phyloP scores from a whole-genome alignment of 208 protist genomes.

The Leishmania aethiopica region DNA sequence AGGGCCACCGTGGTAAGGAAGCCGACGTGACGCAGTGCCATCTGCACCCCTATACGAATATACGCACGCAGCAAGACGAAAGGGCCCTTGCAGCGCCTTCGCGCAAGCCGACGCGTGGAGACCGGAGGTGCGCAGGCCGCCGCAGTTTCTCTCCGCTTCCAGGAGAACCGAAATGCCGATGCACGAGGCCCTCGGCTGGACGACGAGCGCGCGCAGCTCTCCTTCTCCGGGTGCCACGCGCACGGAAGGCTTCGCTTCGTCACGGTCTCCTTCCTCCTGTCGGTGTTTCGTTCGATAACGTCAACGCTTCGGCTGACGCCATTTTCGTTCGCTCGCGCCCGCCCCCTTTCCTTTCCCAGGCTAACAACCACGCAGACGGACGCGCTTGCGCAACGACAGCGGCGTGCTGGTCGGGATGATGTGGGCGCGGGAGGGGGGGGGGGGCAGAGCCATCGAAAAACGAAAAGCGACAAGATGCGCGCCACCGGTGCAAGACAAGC shows the following conservation, averaged over 20 bases:
- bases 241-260: no score
- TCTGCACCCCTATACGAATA: not conserved
- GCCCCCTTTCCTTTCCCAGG: not conserved
- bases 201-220: not conserved
- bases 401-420: not conserved
- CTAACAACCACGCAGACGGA: not conserved
- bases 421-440: not conserved
- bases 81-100: no score
- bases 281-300: not conserved
- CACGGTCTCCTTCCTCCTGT: not conserved
- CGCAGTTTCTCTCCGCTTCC: not conserved
- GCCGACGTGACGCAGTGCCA: not conserved
- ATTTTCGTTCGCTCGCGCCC: not conserved
- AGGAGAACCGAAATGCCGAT: not conserved
- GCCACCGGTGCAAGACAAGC: not conserved
- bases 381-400: not conserved
- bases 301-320: not conserved
- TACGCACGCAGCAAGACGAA: not conserved
- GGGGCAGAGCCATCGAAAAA: not conserved
- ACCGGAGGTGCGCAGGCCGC: no score
- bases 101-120: no score
- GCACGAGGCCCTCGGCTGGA: not conserved
- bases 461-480: not conserved
- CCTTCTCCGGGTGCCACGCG: not conserved
- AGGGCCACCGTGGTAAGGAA: not conserved